Evolutionary conservation across 768 basidiomycete genomes (phyloP).

Genomic region (Tulasnella sp.): DNA sequence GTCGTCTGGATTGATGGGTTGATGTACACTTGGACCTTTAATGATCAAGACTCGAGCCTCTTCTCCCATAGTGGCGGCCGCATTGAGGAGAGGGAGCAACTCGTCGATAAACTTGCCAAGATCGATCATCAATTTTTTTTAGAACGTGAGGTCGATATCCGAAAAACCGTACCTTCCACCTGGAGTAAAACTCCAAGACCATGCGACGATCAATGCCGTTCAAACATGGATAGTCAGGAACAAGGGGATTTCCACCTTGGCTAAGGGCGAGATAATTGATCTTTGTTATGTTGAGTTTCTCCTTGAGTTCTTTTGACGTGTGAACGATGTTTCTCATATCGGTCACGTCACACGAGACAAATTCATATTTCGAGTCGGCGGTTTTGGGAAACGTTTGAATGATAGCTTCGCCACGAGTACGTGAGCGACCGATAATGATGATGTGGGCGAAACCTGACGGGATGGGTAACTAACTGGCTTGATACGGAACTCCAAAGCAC

Average conservation of each 20-base stretch:
- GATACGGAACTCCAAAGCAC: background rate
- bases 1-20: conserved; percentile 11
- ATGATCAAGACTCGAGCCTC: conserved; percentile 27
- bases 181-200: conserved; percentile 28
- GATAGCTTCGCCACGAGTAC: conserved; percentile 29
- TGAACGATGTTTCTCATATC: conserved; percentile 30
- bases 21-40: background rate
- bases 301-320: background rate
- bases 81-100: conserved; percentile 22
- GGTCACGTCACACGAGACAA: conserved; percentile 34
- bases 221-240: conserved; percentile 13
- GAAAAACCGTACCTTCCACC: conserved; percentile 24
- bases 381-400: conserved; percentile 28
- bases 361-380: conserved; percentile 33
- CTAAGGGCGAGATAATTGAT: conserved; percentile 28
- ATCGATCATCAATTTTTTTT: background rate
- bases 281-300: conserved; percentile 10
- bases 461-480: background rate
- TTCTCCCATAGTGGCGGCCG: conserved; percentile 23
- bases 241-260: conserved; percentile 24
- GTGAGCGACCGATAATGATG: conserved; percentile 30
- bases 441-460: conserved; percentile 27
- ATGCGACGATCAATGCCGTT: conserved; percentile 28
- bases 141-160: background rate
- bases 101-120: conserved; percentile 25